phyloP scores from a whole-genome alignment of 495 filamentous ascomycete genomes.

The Aspergillus heteromorphus region DNA sequence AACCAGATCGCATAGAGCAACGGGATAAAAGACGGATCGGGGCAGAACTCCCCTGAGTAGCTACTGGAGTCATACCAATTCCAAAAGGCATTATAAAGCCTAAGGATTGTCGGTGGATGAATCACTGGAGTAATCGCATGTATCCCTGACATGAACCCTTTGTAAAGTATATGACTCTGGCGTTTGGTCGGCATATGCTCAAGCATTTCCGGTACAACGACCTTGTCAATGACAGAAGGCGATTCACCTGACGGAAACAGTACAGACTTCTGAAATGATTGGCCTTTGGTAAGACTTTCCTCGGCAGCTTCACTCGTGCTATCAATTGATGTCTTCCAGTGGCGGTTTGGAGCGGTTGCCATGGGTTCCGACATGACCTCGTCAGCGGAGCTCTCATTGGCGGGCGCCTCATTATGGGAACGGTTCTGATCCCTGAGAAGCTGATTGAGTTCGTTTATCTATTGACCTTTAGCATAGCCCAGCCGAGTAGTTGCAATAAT shows the following conservation, averaged over 20 bases:
- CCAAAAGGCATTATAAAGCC: conserved; percentile 42
- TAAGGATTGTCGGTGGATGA: conserved; percentile 40
- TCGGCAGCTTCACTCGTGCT: conserved; percentile 1
- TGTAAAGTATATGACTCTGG: conserved; percentile 45
- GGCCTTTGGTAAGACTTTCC: conserved; percentile 10
- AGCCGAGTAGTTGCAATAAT: neutral
- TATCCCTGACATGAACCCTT: conserved; percentile 44
- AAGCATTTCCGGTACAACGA: conserved; percentile 42
- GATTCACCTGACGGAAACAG: conserved; percentile 36
- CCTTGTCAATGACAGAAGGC: conserved; percentile 28
- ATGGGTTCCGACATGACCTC: conserved; percentile 15
- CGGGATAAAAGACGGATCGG: conserved; percentile 40
- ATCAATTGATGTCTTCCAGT: conserved; percentile 23
- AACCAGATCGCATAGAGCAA: conserved; percentile 46
- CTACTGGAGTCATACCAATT: conserved; percentile 45
- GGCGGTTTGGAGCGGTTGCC: conserved; percentile 4
- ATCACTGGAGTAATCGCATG: conserved; percentile 43
- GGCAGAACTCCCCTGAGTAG: conserved; percentile 39
- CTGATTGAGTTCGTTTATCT: conserved; percentile 48
- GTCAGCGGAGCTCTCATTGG: conserved; percentile 19
- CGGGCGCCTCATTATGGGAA: conserved; percentile 27
- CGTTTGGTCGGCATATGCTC: conserved; percentile 38
- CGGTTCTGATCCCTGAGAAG: conserved; percentile 39
- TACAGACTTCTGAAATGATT: conserved; percentile 34
- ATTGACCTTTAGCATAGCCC: conserved; percentile 4